phyloP scores from a whole-genome alignment of 2,329 filamentous ascomycete genomes.

The Fusarium nematophilum region DNA sequence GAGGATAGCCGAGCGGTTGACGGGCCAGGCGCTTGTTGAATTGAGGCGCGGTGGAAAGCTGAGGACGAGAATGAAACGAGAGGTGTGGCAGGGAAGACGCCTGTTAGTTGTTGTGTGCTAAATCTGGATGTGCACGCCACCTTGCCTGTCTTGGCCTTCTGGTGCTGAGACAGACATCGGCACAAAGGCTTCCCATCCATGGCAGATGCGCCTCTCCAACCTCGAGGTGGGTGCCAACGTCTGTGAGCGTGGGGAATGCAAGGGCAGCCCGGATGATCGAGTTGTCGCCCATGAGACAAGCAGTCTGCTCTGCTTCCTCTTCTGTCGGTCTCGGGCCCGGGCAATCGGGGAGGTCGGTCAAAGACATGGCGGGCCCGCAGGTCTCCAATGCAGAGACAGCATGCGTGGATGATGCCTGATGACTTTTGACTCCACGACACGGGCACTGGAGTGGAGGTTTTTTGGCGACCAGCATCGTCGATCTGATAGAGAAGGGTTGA shows the following conservation, averaged over 20 bases:
- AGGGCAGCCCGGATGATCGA: slow-evolving; percentile 1
- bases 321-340: slow-evolving; percentile 1
- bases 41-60: slow-evolving; percentile 18
- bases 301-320: neutral
- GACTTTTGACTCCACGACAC: neutral
- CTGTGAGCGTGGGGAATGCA: neutral
- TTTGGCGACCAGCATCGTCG: slow-evolving; percentile 4
- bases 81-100: slow-evolving; percentile 26
- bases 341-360: slow-evolving; percentile 4
- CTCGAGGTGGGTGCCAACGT: neutral
- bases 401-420: slow-evolving; percentile 13
- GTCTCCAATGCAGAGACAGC: neutral
- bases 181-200: slow-evolving; percentile 16
- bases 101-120: slow-evolving; percentile 27
- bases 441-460: slow-evolving; percentile 2
- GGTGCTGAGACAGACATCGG: slow-evolving; percentile 37
- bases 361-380: neutral
- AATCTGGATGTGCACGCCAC: slow-evolving; percentile 31
- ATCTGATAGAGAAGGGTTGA: slow-evolving; percentile 19
- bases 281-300: neutral
- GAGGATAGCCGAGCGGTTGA: slow-evolving; percentile 37
- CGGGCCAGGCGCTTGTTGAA: slow-evolving; percentile 38
- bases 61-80: slow-evolving; percentile 19
- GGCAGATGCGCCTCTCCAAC: neutral
- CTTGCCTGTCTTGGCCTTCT: slow-evolving; percentile 28